These are phyloP conservation scores for Durusdinium trenchii DNA, from an alignment of 73 alveolate genomes.

Conservation along the genomic window DNA sequence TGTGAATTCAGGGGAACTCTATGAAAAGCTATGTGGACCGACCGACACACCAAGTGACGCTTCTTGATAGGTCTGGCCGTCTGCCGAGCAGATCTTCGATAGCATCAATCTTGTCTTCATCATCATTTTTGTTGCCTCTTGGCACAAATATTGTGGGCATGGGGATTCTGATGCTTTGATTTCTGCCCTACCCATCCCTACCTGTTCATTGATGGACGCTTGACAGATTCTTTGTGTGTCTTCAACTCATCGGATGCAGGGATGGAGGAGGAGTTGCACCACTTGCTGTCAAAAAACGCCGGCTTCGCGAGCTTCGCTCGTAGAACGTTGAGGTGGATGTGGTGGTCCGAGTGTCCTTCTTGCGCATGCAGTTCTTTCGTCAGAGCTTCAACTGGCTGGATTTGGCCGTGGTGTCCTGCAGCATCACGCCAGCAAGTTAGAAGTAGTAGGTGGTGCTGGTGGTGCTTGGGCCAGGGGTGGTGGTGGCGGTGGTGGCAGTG, in stretches of 20 bases:
- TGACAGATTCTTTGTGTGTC: background rate
- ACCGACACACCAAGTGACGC: too few relatives aligned
- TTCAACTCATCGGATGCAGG: background rate
- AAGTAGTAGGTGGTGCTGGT: background rate
- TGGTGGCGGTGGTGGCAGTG: background rate
- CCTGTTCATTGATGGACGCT: background rate
- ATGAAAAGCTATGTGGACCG: too few relatives aligned
- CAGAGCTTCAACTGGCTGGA: slow-evolving; percentile 69
- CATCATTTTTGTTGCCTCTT: slow-evolving; percentile 6
- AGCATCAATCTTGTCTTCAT: slow-evolving; percentile 58
- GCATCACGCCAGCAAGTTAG: background rate
- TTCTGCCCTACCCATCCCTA: background rate
- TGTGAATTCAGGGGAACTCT: too few relatives aligned
- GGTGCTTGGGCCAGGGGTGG: background rate
- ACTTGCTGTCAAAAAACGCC: too few relatives aligned
- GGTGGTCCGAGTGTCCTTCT: slow-evolving; percentile 26
- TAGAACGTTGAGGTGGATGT: slow-evolving; percentile 47
- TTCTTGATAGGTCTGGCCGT: slow-evolving; percentile 37
- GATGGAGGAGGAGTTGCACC: too few relatives aligned
- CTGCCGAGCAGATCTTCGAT: background rate
- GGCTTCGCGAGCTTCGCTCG: too few relatives aligned
- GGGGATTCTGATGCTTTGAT: background rate
- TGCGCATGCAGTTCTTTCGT: slow-evolving; percentile 26
- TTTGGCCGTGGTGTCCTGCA: slow-evolving; percentile 31
- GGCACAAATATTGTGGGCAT: background rate